These are phyloP conservation scores for Crithidia fasciculata DNA, from an alignment of 208 protist species.

Conservation along the genomic window DNA sequence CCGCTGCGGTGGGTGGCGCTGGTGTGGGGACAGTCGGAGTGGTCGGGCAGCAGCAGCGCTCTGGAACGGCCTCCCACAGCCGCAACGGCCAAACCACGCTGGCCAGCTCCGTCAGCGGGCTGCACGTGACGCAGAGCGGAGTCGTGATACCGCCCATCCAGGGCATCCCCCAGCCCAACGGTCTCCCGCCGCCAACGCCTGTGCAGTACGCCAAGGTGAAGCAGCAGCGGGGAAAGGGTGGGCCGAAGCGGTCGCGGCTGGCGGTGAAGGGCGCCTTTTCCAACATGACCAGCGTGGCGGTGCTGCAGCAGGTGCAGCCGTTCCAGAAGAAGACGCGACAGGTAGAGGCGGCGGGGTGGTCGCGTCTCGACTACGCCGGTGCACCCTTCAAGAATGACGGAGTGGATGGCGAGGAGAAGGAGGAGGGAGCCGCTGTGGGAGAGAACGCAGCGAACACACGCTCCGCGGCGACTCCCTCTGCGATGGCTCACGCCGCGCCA, in stretches of 20 bases:
- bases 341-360: conserved; percentile 33
- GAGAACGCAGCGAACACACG: background rate
- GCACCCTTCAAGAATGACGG: background rate
- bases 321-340: conserved; percentile 19
- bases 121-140: conserved; percentile 16
- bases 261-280: conserved; percentile 40
- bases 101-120: background rate
- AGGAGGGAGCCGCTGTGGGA: background rate
- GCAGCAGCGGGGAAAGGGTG: conserved; percentile 8
- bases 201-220: conserved; percentile 16
- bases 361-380: conserved; percentile 2
- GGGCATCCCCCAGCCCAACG: conserved; percentile 17
- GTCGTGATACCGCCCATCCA: conserved; percentile 15
- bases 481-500: too few species aligned
- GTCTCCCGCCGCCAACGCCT: background rate
- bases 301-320: conserved; percentile 29
- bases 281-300: conserved; percentile 24
- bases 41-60: background rate
- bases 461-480: background rate
- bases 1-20: background rate
- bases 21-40: background rate
- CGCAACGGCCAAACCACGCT: background rate
- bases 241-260: background rate
- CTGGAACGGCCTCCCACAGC: conserved; percentile 10
- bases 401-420: background rate